Base-by-base conservation (phyloP, 1,284 basidiomycete species). In the Sparassis latifolia region DNA sequence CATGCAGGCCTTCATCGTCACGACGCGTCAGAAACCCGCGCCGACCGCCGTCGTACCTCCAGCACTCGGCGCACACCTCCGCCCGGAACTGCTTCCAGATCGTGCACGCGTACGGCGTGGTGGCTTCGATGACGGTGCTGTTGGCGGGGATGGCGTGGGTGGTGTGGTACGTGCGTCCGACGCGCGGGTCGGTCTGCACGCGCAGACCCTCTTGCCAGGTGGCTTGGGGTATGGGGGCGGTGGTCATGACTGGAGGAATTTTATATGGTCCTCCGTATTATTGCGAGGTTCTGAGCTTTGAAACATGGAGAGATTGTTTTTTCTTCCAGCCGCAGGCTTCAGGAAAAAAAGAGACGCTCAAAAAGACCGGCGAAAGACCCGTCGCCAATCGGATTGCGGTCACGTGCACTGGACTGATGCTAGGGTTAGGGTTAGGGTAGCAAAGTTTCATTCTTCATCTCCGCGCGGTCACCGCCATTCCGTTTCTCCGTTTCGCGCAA, bases 11-110 rank as follows among this genome's bases (percentile, higher is more conserved):
- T 29, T 61, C 57, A 46, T 59, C 58, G 45, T 63, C 62, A 48
- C 62, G 48, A 33, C 58, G 58, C 10, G 60, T 64, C 33, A 67
- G 55, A 44, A 64, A 63, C 28, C 62, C 56, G 10, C 60, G 51
- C 10, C 64, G 52, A 0, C 64, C 79, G 51, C 76, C 75, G 33
- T 80, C 71, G 57, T 84, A 83, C 38, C 73, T 69, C 61, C 81
- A 84, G 62, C 83, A 86, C 58, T 76, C 68, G 9, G 74, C 76
- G 55, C 83, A 86, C 47, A 83, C 79, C 62, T 83, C 82, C 60
- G 78, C 81, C 44, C 79, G 72, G 55, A 83, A 84, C 28, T 59
- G 60, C 51, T 66, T 66, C 62, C 64, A 66, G 42, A 66, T 57
- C 5, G 62, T 66, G 51, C 57, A 63, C 9, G 62, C 48, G 52